Conservation (phyloP, 1,139 yeast species). For the Hansenula lynferdii region DNA sequence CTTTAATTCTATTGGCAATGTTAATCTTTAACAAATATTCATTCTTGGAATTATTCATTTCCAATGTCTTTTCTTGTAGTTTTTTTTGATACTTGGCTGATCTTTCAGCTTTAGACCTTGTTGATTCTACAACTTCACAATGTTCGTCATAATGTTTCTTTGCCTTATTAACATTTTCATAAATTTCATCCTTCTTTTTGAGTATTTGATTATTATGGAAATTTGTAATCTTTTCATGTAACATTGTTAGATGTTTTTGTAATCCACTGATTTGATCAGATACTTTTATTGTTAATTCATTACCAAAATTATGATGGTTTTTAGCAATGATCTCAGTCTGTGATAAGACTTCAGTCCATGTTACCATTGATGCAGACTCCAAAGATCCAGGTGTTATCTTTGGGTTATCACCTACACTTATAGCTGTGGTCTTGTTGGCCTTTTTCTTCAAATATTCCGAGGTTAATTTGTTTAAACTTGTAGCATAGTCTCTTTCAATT, state of each 20-base stretch:
- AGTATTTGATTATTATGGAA: conserved; percentile 52
- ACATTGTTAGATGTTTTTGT: conserved; percentile 46
- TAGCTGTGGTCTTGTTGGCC: conserved; percentile 57
- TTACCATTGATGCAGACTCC: conserved; percentile 87
- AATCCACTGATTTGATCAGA: conserved; percentile 59
- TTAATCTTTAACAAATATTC: conserved; percentile 75
- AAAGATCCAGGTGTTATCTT: conserved; percentile 91
- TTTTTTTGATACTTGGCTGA: conserved; percentile 55
- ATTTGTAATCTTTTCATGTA: conserved; percentile 51
- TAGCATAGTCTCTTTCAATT: conserved; percentile 80
- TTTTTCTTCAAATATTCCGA: conserved; percentile 73
- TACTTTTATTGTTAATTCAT: conserved; percentile 56
- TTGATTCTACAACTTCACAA: conserved; percentile 77
- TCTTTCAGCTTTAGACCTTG: conserved; percentile 66
- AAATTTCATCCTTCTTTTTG: conserved; percentile 53
- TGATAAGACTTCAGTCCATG: conserved; percentile 89
- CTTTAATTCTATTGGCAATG: conserved; percentile 86
- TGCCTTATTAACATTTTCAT: conserved; percentile 63
- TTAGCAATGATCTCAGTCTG: conserved; percentile 80
- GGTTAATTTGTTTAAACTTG: conserved; percentile 58
- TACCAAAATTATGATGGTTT: conserved; percentile 58
- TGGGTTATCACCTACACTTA: conserved; percentile 92
- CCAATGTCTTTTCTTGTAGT: conserved; percentile 58
- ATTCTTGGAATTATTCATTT: conserved; percentile 86
- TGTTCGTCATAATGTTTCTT: conserved; percentile 74